These are phyloP conservation scores for Ophryocystis elektroscirrha DNA, from an alignment of 169 alveolate genomes.

Conservation along the genomic window DNA sequence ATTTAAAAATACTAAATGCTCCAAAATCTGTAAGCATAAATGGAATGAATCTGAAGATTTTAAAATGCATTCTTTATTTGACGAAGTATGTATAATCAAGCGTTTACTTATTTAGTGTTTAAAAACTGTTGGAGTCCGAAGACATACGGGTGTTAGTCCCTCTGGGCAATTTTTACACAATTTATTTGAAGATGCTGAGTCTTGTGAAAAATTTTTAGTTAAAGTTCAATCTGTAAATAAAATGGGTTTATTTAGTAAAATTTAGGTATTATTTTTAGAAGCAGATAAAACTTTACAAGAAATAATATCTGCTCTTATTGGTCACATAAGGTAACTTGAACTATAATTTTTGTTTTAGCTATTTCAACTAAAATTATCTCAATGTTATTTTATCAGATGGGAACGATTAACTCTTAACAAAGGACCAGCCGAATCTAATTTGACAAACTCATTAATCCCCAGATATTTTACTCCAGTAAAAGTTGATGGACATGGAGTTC, in stretches of 20 bases:
- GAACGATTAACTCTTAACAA: conserved; percentile 22
- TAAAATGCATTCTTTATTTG: conserved; percentile 1
- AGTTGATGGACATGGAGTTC: conserved; percentile 18
- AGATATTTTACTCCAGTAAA: conserved; percentile 39
- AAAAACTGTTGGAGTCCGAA: too few species aligned
- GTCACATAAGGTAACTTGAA: not conserved
- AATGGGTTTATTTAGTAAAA: not conserved
- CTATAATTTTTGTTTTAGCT: not conserved
- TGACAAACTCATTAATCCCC: conserved; percentile 33
- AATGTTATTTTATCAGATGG: conserved; percentile 7
- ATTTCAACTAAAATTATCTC: not conserved
- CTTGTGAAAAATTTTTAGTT: conserved; percentile 7
- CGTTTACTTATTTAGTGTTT: too few species aligned
- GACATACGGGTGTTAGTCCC: too few species aligned
- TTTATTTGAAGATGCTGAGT: too few species aligned
- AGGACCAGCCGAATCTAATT: conserved; percentile 25
- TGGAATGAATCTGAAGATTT: conserved; percentile 8
- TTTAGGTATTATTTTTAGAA: not conserved
- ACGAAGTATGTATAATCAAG: not conserved
- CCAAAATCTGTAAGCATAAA: conserved; percentile 4
- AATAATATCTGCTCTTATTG: not conserved
- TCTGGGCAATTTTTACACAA: too few species aligned
- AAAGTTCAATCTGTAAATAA: not conserved
- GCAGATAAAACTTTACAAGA: not conserved
- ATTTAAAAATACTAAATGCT: conserved; percentile 3